A percentile compares a stretch with the other conserved stretches of the same genome.
These are phyloP conservation scores for Zalerion maritima DNA, from an alignment of 495 filamentous ascomycete species.

Conservation along the genomic window DNA sequence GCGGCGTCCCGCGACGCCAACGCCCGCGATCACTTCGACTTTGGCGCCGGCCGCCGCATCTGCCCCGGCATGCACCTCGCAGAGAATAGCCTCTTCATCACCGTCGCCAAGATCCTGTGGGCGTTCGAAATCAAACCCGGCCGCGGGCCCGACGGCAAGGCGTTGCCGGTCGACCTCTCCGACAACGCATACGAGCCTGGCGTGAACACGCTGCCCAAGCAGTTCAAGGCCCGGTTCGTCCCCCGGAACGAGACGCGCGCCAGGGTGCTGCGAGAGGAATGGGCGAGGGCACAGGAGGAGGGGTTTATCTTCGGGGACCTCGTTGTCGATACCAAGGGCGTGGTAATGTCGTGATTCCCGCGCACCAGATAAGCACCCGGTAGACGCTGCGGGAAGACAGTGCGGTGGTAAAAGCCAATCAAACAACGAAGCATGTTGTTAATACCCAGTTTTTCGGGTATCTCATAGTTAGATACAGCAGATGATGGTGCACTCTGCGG, in stretches of 20 bases:
- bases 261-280: slow-evolving; percentile 11
- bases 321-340: slow-evolving; percentile 1
- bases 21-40: slow-evolving; percentile 29
- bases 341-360: too few relatives aligned
- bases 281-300: slow-evolving; percentile 12
- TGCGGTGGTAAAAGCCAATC: too few relatives aligned
- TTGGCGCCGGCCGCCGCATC: slow-evolving; percentile 35
- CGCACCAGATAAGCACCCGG: too few relatives aligned
- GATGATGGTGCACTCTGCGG: too few relatives aligned
- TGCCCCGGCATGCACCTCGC: slow-evolving; percentile 37
- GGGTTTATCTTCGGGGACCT: slow-evolving; percentile 5
- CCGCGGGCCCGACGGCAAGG: slow-evolving; percentile 9
- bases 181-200: slow-evolving; percentile 5
- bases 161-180: slow-evolving; percentile 12
- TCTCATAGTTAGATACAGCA: too few relatives aligned
- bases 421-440: too few relatives aligned
- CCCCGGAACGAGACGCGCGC: slow-evolving; percentile 7
- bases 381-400: too few relatives aligned
- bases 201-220: slow-evolving; percentile 3
- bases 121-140: slow-evolving; percentile 21
- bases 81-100: slow-evolving; percentile 30
- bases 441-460: too few relatives aligned
- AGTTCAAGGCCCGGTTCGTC: slow-evolving; percentile 4
- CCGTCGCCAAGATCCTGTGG: slow-evolving; percentile 33
- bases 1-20: slow-evolving; percentile 29